phyloP scores from a whole-genome alignment of 192 early-diverging fungal species.

The Chytriomyces sp. region DNA sequence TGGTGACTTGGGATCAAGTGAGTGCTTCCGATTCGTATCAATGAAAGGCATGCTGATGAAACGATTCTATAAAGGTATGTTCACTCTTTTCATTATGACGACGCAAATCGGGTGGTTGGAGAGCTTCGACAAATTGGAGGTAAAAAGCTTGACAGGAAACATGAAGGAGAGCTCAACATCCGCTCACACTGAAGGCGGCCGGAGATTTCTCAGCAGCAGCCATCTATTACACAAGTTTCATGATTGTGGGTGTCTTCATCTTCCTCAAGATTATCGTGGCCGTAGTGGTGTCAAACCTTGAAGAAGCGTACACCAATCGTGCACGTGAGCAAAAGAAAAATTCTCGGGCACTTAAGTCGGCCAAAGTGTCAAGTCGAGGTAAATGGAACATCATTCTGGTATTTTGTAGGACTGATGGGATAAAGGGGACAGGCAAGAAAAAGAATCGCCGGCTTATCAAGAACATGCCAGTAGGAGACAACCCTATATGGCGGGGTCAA shows the following conservation, averaged over 20 bases:
- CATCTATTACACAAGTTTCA: constrained; percentile 40
- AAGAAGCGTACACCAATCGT: constrained; percentile 34
- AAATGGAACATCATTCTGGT: too few relatives aligned
- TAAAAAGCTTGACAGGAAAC: too few relatives aligned
- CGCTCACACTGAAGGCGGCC: neutral
- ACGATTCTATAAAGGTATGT: constrained; percentile 27
- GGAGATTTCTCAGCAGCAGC: constrained; percentile 41
- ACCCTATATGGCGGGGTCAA: constrained; percentile 41
- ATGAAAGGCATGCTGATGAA: neutral
- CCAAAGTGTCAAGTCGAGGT: too few relatives aligned
- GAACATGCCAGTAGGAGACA: constrained; percentile 24
- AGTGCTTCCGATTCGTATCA: neutral
- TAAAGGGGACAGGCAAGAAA: constrained; percentile 37
- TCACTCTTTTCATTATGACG: constrained; percentile 40
- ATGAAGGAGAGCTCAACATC: neutral
- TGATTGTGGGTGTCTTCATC: constrained; percentile 45
- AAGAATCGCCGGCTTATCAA: constrained; percentile 17
- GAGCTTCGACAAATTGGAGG: constrained; percentile 31
- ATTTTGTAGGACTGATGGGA: constrained; percentile 2
- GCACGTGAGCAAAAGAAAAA: constrained; percentile 30
- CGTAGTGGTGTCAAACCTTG: constrained; percentile 50
- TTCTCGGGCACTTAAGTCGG: constrained; percentile 36
- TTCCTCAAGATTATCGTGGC: constrained; percentile 51
- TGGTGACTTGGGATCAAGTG: constrained; percentile 35
- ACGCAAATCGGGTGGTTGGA: constrained; percentile 49